These are phyloP conservation scores for Iris macrosiphon DNA, from an alignment of 106 monocot species.

Conservation along the genomic window DNA sequence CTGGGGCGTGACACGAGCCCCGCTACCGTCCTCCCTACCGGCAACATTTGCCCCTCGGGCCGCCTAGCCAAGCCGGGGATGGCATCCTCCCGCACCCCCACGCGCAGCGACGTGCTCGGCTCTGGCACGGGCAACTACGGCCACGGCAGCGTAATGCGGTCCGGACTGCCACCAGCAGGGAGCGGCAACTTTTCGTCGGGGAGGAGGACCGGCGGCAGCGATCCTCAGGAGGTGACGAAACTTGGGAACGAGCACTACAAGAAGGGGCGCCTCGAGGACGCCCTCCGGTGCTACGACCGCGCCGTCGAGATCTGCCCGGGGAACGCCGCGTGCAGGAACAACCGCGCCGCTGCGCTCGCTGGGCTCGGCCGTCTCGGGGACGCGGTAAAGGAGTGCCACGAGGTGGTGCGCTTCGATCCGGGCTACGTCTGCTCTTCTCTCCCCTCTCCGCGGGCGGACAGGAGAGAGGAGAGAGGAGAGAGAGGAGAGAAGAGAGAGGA, in stretches of 20 bases:
- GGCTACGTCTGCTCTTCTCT: no score
- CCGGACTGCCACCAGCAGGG: neutral
- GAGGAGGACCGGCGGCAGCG: neutral
- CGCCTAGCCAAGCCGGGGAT: constrained; percentile 36
- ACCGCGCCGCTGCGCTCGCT: constrained; percentile 58
- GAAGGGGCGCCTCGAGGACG: constrained; percentile 45
- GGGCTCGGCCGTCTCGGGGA: constrained; percentile 57
- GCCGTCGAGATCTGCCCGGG: constrained; percentile 53
- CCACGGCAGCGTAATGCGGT: constrained; percentile 59
- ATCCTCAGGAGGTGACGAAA: constrained; percentile 56
- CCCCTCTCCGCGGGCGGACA: no score
- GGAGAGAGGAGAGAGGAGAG: no score
- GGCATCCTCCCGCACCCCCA: constrained; percentile 9
- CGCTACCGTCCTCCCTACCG: constrained; percentile 38
- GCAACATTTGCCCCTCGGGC: constrained; percentile 74
- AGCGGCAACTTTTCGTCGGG: neutral
- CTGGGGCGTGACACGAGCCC: no score
- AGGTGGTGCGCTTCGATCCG: constrained; percentile 54
- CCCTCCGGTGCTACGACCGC: constrained; percentile 49
- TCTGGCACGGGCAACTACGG: constrained; percentile 66
- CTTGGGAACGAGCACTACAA: constrained; percentile 71
- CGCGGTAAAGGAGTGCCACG: constrained; percentile 64
- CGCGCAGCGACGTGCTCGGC: constrained; percentile 51
- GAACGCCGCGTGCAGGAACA: constrained; percentile 59
- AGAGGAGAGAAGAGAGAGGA: no score